These are phyloP conservation scores for Diaporthe destruens DNA, from an alignment of 2,329 filamentous ascomycete genomes.

Conservation along the genomic window DNA sequence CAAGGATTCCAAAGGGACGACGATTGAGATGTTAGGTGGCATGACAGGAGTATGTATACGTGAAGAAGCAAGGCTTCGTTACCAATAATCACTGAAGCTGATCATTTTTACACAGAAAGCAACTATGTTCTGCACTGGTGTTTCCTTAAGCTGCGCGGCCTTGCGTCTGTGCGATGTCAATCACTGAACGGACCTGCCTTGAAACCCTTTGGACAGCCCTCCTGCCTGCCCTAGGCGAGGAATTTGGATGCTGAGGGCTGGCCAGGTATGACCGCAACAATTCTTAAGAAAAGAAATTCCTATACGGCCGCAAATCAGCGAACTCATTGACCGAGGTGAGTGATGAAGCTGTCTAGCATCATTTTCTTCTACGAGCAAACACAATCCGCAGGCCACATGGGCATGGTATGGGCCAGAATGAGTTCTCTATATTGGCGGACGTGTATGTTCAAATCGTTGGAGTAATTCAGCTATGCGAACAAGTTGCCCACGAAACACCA, in stretches of 20 bases:
- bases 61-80: neutral
- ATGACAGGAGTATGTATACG: slow-evolving; percentile 14
- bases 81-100: slow-evolving; percentile 24
- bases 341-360: neutral
- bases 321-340: neutral
- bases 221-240: neutral
- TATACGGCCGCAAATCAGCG: neutral
- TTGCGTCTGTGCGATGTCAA: neutral
- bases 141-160: neutral
- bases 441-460: slow-evolving; percentile 2
- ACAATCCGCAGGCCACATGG: neutral
- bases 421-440: slow-evolving; percentile 5
- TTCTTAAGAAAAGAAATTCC: too few relatives aligned
- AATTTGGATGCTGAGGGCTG: neutral
- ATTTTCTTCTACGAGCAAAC: neutral
- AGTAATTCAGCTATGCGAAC: slow-evolving; percentile 30
- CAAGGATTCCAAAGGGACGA: slow-evolving; percentile 62
- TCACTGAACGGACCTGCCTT: neutral
- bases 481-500: slow-evolving; percentile 21
- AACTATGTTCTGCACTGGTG: neutral
- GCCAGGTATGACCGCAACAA: neutral
- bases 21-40: slow-evolving; percentile 48
- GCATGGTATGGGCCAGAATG: neutral
- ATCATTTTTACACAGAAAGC: neutral
- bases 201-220: neutral